These are phyloP conservation scores for Orobanche coerulescens DNA, from an alignment of 257 asterid genomes.

Conservation along the genomic window DNA sequence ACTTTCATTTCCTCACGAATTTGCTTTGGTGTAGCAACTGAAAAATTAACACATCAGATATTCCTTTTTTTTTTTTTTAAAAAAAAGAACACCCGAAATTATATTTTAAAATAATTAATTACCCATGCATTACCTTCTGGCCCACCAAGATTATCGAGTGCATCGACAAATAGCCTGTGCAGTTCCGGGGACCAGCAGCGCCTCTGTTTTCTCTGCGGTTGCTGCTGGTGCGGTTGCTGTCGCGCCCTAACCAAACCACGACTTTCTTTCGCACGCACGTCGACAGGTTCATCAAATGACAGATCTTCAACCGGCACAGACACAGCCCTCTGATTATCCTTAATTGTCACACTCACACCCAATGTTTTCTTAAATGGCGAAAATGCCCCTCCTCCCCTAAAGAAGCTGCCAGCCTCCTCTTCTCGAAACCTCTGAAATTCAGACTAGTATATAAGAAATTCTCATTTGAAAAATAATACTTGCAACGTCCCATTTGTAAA, in stretches of 20 bases:
- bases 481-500: no score
- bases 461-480: no score
- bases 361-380: conserved; percentile 30
- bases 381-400: conserved; percentile 35
- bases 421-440: conserved; percentile 28
- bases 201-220: conserved; percentile 43
- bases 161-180: conserved; percentile 42
- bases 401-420: conserved; percentile 13
- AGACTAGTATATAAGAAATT: not conserved
- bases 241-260: conserved; percentile 3
- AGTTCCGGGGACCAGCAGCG: conserved; percentile 60
- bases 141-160: conserved; percentile 50
- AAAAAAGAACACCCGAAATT: not conserved
- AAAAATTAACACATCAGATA: not conserved
- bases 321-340: conserved; percentile 5
- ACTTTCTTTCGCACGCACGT: conserved; percentile 13
- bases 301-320: conserved; percentile 20
- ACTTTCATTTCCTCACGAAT: conserved; percentile 35
- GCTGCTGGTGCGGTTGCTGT: not conserved
- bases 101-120: not conserved
- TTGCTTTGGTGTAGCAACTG: conserved; percentile 35
- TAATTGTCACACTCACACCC: not conserved
- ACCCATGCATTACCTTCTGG: conserved; percentile 33
- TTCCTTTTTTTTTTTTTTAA: no score
- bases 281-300: conserved; percentile 18